Evolutionary conservation across 2,329 filamentous ascomycete genomes (phyloP).

Genomic region (Calonectria ilicicola): DNA sequence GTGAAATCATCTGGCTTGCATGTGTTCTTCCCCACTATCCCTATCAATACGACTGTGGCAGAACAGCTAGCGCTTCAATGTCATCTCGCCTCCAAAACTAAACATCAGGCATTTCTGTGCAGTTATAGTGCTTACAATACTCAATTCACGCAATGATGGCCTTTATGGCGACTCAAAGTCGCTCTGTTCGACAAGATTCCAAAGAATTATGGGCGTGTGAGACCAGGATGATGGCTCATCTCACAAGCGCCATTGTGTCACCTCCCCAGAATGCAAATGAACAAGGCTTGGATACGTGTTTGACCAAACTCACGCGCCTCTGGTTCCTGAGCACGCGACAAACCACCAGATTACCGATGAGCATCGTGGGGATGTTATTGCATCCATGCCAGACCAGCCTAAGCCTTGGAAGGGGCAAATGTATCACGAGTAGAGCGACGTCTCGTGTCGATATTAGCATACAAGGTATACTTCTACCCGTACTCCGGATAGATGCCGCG

Average conservation of each 20-base stretch:
- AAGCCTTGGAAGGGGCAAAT: slow-evolving; percentile 1
- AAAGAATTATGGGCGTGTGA: not conserved
- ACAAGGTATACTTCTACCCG: not conserved
- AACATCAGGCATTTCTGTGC: not conserved
- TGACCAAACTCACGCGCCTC: slow-evolving; percentile 11
- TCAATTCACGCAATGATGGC: not conserved
- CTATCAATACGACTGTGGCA: slow-evolving; percentile 1
- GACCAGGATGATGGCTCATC: slow-evolving; percentile 15
- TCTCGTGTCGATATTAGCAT: not conserved
- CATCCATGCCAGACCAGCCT: slow-evolving; percentile 13
- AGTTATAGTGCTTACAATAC: not conserved
- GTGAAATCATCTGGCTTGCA: slow-evolving; percentile 1
- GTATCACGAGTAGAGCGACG: slow-evolving; percentile 3
- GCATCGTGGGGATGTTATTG: slow-evolving; percentile 17
- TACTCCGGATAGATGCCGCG: slow-evolving; percentile 9
- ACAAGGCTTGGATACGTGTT: not conserved
- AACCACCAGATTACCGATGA: slow-evolving; percentile 30
- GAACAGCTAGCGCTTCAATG: not conserved
- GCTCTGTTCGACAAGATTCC: not conserved
- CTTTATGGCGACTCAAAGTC: not conserved
- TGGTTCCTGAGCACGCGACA: slow-evolving; percentile 24
- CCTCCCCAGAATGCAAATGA: slow-evolving; percentile 9
- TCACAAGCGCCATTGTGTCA: slow-evolving; percentile 30
- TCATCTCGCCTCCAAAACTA: not conserved
- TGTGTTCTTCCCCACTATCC: not conserved